phyloP scores from a whole-genome alignment of 1,284 basidiomycete genomes.

The Malassezia cuniculi region DNA sequence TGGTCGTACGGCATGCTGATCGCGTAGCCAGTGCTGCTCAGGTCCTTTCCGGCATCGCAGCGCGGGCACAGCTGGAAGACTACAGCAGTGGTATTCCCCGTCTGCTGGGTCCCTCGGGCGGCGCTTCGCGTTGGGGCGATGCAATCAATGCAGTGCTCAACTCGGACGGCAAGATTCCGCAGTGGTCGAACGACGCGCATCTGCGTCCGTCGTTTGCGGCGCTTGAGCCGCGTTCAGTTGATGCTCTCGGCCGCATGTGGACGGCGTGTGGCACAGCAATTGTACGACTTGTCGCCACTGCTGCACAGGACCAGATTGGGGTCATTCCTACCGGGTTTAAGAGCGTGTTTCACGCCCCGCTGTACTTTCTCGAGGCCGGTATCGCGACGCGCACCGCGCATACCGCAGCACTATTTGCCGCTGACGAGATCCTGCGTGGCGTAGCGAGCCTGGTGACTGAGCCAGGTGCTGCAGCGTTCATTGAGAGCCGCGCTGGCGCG shows the following conservation, averaged over 20 bases:
- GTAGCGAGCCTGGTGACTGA: slow-evolving; percentile 17
- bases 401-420: slow-evolving; percentile 13
- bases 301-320: too few species aligned
- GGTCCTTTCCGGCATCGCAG: not conserved
- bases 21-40: not conserved
- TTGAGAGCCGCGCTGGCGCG: slow-evolving; percentile 5
- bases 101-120: not conserved
- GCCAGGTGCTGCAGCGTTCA: slow-evolving; percentile 1
- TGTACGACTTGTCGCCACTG: not conserved
- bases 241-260: not conserved
- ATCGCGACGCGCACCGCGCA: not conserved
- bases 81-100: not conserved
- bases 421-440: slow-evolving; percentile 20
- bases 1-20: not conserved
- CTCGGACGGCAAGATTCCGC: not conserved
- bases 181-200: not conserved
- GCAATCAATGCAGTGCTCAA: not conserved
- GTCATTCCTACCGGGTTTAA: too few species aligned
- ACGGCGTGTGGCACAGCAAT: not conserved
- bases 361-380: slow-evolving; percentile 5
- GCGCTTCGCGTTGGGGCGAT: not conserved
- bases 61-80: not conserved
- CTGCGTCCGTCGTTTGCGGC: not conserved
- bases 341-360: slow-evolving; percentile 7
- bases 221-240: slow-evolving; percentile 1